Percentiles rank a stretch among this genome's conserved stretches.
phyloP scores from a whole-genome alignment of 1,139 yeast genomes.

The Protomyces macrosporus region DNA sequence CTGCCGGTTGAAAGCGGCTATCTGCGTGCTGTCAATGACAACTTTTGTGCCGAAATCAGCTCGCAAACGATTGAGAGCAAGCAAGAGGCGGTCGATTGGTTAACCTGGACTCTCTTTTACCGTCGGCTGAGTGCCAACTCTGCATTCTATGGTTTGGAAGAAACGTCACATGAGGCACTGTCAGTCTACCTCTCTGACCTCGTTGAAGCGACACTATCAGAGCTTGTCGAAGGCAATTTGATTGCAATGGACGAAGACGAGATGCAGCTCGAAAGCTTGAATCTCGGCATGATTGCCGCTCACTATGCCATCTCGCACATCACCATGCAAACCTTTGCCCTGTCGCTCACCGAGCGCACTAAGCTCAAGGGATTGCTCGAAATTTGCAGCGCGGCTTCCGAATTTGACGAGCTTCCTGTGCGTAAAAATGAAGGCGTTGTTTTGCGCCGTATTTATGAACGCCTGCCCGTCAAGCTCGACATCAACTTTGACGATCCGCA shows the following conservation, averaged over 20 bases:
- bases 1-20: slow-evolving; percentile 80
- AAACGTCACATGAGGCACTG: slow-evolving; percentile 59
- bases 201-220: slow-evolving; percentile 67
- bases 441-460: slow-evolving; percentile 50
- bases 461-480: slow-evolving; percentile 56
- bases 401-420: slow-evolving; percentile 60
- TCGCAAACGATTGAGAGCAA: slow-evolving; percentile 58
- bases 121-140: slow-evolving; percentile 78
- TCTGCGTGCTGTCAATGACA: slow-evolving; percentile 55
- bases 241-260: slow-evolving; percentile 54
- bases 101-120: slow-evolving; percentile 78
- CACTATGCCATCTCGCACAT: slow-evolving; percentile 60
- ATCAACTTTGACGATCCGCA: slow-evolving; percentile 44
- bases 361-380: slow-evolving; percentile 62
- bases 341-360: slow-evolving; percentile 52
- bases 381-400: slow-evolving; percentile 60
- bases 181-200: slow-evolving; percentile 78
- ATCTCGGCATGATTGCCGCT: slow-evolving; percentile 70
- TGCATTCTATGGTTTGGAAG: slow-evolving; percentile 73
- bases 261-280: slow-evolving; percentile 52
- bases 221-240: slow-evolving; percentile 56
- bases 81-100: slow-evolving; percentile 88
- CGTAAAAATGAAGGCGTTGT: slow-evolving; percentile 54
- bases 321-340: slow-evolving; percentile 58
- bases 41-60: slow-evolving; percentile 65